A percentile compares a stretch with the other conserved stretches of the same genome.
phyloP scores from a whole-genome alignment of 2,329 filamentous ascomycete species.

The Teratosphaeria viscida region DNA sequence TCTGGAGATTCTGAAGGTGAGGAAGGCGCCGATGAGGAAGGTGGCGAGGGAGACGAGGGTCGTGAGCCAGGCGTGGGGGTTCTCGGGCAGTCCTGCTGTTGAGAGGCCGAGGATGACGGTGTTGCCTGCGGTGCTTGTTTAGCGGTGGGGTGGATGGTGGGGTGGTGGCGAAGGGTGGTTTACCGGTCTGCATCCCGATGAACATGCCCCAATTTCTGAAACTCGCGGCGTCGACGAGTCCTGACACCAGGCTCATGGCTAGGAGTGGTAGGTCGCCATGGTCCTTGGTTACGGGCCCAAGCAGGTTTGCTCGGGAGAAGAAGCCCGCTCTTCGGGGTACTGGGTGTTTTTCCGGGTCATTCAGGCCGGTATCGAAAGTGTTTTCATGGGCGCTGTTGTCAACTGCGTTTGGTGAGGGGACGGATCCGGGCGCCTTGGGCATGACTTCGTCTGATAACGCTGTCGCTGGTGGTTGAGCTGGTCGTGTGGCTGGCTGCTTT shows the following conservation, averaged over 20 bases:
- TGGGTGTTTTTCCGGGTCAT: conserved; percentile 7
- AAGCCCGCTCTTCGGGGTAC: conserved; percentile 8
- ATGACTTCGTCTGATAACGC: background rate
- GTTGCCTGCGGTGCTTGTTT: conserved; percentile 37
- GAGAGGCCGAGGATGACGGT: conserved; percentile 54
- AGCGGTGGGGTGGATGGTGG: background rate
- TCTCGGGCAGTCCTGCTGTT: conserved; percentile 41
- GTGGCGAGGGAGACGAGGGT: conserved; percentile 43
- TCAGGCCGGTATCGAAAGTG: background rate
- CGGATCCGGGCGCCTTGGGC: conserved; percentile 2
- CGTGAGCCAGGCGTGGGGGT: conserved; percentile 45
- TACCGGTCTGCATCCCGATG: conserved; percentile 44
- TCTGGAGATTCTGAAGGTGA: conserved; percentile 30
- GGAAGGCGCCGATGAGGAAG: conserved; percentile 45
- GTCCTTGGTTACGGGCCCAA: conserved; percentile 23
- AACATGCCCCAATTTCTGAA: conserved; percentile 42
- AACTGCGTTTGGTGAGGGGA: conserved; percentile 3
- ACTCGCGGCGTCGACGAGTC: conserved; percentile 37
- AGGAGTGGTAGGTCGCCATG: conserved; percentile 25
- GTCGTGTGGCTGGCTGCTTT: background rate
- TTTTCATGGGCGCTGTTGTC: conserved; percentile 5
- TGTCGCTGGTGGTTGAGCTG: too few species aligned
- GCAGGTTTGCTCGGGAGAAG: conserved; percentile 15
- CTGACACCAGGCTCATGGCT: conserved; percentile 36
- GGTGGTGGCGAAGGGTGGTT: conserved; percentile 2